Evolutionary conservation across 306 rosid species (phyloP), one percentile per base, ranked within the genome.

Genomic region (Trifolium dubium): DNA sequence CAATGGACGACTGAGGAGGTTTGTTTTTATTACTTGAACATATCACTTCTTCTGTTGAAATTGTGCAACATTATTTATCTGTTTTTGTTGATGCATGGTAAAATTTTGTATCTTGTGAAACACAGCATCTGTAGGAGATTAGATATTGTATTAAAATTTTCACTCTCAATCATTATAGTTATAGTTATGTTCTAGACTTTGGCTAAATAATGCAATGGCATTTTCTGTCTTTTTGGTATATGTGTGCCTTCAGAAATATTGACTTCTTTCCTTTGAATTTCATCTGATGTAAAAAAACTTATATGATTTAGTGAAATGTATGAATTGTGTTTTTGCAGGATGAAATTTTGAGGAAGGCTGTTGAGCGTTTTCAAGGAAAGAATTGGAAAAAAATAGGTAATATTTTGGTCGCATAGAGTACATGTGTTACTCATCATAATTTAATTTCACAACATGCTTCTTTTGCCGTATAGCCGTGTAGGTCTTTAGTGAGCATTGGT

Each of bases 1-100:
- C 98, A 95, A 69, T 95, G 99, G 99, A 92, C 97, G 1, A 67
- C 92, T 31, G 96, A 90, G 78, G 99, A 95, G 97, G 99, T 95
- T 50, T 78, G 61, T 50, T 58, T 65, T 69, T 18, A 56, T 40
- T 43, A 74, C 37, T 32, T 4, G 10, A 51, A 8, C 51, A 46
- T 49, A 58, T 70, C 49, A 31, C 53, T 64, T 47, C 13, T 12
- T 55, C 1, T 1, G 2, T 10, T 35, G 69, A 63, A 63, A 63
- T 9, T 37, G 15, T 64, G 49, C n/a, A 35, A 51, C 79, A 41
- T 39, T 5, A 18, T 51, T 12, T 12, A 59, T 68, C 61, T 60
- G 53, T 35, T 23, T 59, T 14, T 47, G 28, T 49, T 0, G 15
- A 32, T 43, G 78, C 29, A 40, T 74, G n/a, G 19, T 9, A 65